Base-by-base conservation (phyloP, 2,329 filamentous ascomycete genomes). In the Trichophyton verrucosum region DNA sequence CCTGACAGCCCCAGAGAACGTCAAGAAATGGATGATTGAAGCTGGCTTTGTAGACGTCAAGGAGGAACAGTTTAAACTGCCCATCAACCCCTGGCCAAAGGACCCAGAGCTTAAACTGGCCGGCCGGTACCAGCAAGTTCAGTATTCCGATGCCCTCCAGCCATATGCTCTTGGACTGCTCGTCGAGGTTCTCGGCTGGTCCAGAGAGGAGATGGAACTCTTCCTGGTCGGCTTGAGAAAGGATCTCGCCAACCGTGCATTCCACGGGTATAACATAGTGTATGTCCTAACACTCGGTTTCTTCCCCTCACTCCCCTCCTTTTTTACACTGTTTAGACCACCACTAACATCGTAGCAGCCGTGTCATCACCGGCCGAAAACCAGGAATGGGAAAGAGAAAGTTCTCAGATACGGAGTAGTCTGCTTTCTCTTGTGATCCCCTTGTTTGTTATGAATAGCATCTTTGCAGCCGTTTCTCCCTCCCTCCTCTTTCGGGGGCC, bases 11-110 rank as follows among this genome's bases (percentile, higher is more conserved):
- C 81, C 80, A 0, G 77, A 82, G 46, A 76, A 79, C 49, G 68
- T 83, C 38, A 80, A 81, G 62, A 15, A 38, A 24, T 82, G 77
- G 74, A 81, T 85, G 71, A 74, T 77, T 67, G 77, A 80, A 30
- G 77, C 80, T 1, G 83, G 83, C 0, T 85, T 83, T 61, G 75
- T 80, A 2, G 80, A 85, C 60, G 77, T 86, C 9, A 73, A 80
- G 55, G 78, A 82, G 64, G 74, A 76, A 24, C 63, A 65, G 46
- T 64, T 64, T 51, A 62, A 57, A 20, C 36, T 70, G n/a, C 69
- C 69, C 5, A 66, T 70, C 30, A 68, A 68, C 27, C 53, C 64
- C 8, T 71, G 69, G 69, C 61, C 69, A 8, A 68, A 66, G 57
- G 65, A 69, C 30, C 40, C 53, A 24, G 60, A 58, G 44, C 42